Base-by-base conservation (phyloP, 2,329 filamentous ascomycete genomes). In the Metarhizium album region DNA sequence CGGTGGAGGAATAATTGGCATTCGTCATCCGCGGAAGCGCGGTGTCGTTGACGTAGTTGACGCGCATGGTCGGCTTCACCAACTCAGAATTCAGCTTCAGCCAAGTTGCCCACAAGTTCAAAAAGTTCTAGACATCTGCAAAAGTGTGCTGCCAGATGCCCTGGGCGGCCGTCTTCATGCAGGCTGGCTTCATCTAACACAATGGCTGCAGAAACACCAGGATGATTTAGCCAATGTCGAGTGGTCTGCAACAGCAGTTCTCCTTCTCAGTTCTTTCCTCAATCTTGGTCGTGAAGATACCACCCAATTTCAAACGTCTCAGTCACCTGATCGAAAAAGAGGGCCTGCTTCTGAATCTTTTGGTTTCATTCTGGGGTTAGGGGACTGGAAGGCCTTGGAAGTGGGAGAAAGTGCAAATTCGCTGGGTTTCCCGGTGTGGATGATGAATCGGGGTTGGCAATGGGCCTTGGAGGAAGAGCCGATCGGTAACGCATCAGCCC, bases 121-220 rank as follows among this genome's bases (percentile, higher is more conserved):
- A 27, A 80, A 74, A 49, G 69, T 83, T 8, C 68, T 90, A 8
- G 72, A 78, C 31, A 69, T 80, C 16, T 84, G 84, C 60, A 78
- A 78, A 52, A 82, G 83, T 55, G 75, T 86, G 33, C 64, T 90
- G 27, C 79, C 80, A 6, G 70, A 79, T 20, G 71, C 74, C 1
- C 72, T 77, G 40, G 79, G 68, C 53, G 83, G 72, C 69, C 86
- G 72, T 24, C 67, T 89, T 9, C 68, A 87, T 51, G 75, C 82
- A 9, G 80, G 78, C 2, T 90, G 86, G 84, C 86, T 86, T 77
- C 83, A 87, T 61, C 74, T 80, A 20, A 77, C 86, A 67, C 79
- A 81, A 54, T 91, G 86, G 86, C 70, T 87, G 40, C 69, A 70
- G 29, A 60, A 67, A 11, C 74, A 75, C 51, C 70, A 74, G 3